phyloP scores from a whole-genome alignment of 371 early-diverging fungal genomes.

The Rhizomucor pusillus region DNA sequence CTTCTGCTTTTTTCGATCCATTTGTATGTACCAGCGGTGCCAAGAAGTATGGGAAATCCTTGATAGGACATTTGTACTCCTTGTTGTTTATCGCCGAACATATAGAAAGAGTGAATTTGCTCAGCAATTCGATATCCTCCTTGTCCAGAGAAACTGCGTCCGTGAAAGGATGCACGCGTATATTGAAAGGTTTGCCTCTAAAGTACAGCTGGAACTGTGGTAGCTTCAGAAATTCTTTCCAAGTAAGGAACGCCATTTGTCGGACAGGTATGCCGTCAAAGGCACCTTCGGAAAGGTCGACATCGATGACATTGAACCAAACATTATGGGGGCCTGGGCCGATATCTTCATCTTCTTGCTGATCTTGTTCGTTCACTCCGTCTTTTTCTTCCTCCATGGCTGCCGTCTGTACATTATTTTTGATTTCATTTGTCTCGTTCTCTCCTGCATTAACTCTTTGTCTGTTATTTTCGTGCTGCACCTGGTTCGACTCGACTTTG shows the following conservation, averaged over 20 bases:
- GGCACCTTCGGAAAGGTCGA: slow-evolving; percentile 17
- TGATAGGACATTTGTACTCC: slow-evolving; percentile 49
- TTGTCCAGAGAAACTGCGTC: slow-evolving; percentile 22
- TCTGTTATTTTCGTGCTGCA: too few species aligned
- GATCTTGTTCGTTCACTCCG: not conserved
- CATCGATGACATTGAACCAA: slow-evolving; percentile 28
- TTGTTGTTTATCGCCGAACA: slow-evolving; percentile 51
- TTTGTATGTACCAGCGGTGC: slow-evolving; percentile 41
- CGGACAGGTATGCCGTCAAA: slow-evolving; percentile 38
- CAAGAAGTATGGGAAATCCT: slow-evolving; percentile 55
- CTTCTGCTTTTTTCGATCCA: slow-evolving; percentile 7
- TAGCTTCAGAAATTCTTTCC: slow-evolving; percentile 42
- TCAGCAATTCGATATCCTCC: slow-evolving; percentile 36
- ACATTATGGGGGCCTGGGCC: slow-evolving; percentile 30
- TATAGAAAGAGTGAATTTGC: slow-evolving; percentile 49
- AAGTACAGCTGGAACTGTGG: slow-evolving; percentile 41
- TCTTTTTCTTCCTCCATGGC: slow-evolving; percentile 2
- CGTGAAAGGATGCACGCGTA: slow-evolving; percentile 19
- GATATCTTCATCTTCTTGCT: slow-evolving; percentile 17
- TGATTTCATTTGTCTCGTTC: too few species aligned
- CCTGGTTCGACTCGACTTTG: too few species aligned
- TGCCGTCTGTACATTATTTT: too few species aligned
- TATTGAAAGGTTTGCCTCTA: slow-evolving; percentile 28
- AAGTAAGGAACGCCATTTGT: slow-evolving; percentile 47
- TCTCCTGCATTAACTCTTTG: too few species aligned